Evolutionary conservation across 1,284 basidiomycete species (phyloP).

Genomic region (Papiliotrema flavescens): DNA sequence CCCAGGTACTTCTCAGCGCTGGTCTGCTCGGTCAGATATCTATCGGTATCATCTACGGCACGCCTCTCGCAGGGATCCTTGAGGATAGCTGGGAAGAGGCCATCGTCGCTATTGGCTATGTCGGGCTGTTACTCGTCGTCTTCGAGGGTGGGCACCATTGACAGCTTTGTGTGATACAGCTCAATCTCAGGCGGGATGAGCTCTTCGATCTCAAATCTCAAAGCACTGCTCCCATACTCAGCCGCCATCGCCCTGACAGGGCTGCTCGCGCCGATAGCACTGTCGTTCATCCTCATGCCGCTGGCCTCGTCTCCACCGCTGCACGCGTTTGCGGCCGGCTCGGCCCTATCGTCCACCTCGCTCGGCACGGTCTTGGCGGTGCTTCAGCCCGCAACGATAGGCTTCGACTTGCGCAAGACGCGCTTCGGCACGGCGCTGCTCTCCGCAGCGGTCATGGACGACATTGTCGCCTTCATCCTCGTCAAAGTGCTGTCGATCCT

Average conservation of each 20-base stretch:
- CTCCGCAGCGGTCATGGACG: constrained; percentile 57
- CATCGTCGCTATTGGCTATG: constrained; percentile 53
- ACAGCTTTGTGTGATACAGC: background rate
- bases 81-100: constrained; percentile 49
- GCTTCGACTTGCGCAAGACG: constrained; percentile 50
- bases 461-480: constrained; percentile 57
- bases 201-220: constrained; percentile 48
- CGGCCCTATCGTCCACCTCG: constrained; percentile 56
- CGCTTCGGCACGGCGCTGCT: constrained; percentile 55
- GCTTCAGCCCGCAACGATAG: constrained; percentile 35
- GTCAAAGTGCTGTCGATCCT: constrained; percentile 52
- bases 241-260: constrained; percentile 53
- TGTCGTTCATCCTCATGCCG: constrained; percentile 51
- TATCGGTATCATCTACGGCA: constrained; percentile 54
- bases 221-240: constrained; percentile 51
- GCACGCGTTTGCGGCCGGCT: constrained; percentile 56
- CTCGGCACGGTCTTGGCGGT: constrained; percentile 58
- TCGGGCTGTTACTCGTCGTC: constrained; percentile 57
- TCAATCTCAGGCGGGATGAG: constrained; percentile 51
- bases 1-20: constrained; percentile 35
- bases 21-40: constrained; percentile 53
- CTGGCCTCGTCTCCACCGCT: constrained; percentile 45
- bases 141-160: constrained; percentile 51
- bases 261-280: constrained; percentile 52
- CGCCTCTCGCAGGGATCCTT: constrained; percentile 53